These are phyloP conservation scores for Hypoxylon trugodes DNA, from an alignment of 495 filamentous ascomycete species.

Conservation along the genomic window DNA sequence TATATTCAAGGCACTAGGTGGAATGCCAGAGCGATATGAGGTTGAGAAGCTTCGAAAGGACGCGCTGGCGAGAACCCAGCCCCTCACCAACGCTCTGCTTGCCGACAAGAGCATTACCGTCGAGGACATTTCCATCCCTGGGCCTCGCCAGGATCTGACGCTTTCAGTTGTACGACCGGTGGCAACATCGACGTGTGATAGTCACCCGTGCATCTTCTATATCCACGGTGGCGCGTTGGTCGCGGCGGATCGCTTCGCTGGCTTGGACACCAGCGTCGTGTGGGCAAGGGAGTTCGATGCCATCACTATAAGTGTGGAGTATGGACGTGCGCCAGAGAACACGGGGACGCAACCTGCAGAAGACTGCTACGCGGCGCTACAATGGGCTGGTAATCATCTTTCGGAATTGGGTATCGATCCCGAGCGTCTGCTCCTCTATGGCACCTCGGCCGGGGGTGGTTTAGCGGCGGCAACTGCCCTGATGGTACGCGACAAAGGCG, in stretches of 20 bases:
- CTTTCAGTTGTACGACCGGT: conserved; percentile 42
- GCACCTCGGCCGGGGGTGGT: conserved; percentile 49
- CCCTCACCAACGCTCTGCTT: conserved; percentile 42
- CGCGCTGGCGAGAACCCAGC: conserved; percentile 37
- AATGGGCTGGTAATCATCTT: conserved; percentile 40
- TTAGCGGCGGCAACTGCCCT: conserved; percentile 46
- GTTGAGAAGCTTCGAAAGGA: conserved; percentile 44
- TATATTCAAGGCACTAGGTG: conserved; percentile 37
- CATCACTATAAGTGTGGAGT: conserved; percentile 48
- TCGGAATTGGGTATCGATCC: conserved; percentile 45
- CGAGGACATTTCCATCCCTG: conserved; percentile 39
- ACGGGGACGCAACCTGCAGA: conserved; percentile 40
- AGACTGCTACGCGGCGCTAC: conserved; percentile 43
- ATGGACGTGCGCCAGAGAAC: conserved; percentile 48
- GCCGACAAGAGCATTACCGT: conserved; percentile 43
- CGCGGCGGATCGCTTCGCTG: conserved; percentile 44
- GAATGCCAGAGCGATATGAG: conserved; percentile 41
- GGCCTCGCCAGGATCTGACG: conserved; percentile 37
- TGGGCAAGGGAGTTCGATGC: conserved; percentile 45
- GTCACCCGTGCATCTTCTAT: conserved; percentile 44
- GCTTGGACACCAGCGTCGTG: conserved; percentile 42
- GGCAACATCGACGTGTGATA: conserved; percentile 13
- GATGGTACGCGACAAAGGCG: conserved; percentile 44
- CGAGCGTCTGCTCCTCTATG: conserved; percentile 44
- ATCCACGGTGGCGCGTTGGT: conserved; percentile 44